Evolutionary conservation across 1,284 basidiomycete genomes (phyloP).

Genomic region (Phylloporus sp.): DNA sequence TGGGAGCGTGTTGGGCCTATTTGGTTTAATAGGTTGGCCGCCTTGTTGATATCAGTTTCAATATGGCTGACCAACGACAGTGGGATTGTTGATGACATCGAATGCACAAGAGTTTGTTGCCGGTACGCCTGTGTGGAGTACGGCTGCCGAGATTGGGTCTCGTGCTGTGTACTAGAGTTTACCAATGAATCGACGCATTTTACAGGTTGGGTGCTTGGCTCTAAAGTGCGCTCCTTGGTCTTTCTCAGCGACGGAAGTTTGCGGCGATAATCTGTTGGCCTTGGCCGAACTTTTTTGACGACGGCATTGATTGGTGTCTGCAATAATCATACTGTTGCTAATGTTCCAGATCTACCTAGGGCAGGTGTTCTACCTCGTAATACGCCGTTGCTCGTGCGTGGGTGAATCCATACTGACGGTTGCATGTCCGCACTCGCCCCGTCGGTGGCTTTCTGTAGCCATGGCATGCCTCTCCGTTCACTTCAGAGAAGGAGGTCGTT

Average conservation of each 20-base stretch:
- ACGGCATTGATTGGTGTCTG: too few relatives aligned
- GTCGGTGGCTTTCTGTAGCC: not conserved
- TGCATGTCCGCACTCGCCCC: too few relatives aligned
- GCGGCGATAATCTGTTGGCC: too few relatives aligned
- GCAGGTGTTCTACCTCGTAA: too few relatives aligned
- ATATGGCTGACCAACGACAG: conserved; percentile 43
- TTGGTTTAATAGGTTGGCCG: conserved; percentile 86
- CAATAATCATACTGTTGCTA: not conserved
- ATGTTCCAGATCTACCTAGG: too few relatives aligned
- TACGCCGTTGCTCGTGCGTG: too few relatives aligned
- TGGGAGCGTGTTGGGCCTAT: conserved; percentile 90
- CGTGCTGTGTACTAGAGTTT: conserved; percentile 31
- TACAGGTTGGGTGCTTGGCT: not conserved
- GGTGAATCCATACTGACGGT: too few relatives aligned
- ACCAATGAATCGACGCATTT: not conserved
- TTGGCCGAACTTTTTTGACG: too few relatives aligned
- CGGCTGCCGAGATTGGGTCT: conserved; percentile 29
- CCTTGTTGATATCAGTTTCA: not conserved
- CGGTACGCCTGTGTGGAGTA: conserved; percentile 39
- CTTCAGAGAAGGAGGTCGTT: not conserved
- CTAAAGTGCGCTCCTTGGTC: not conserved
- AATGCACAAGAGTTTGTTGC: conserved; percentile 63
- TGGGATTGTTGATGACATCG: conserved; percentile 73
- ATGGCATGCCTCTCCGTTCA: too few relatives aligned
- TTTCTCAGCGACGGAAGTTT: not conserved